Evolutionary conservation across 306 rosid genomes (phyloP).

Genomic region (Erythrophleum fordii): DNA sequence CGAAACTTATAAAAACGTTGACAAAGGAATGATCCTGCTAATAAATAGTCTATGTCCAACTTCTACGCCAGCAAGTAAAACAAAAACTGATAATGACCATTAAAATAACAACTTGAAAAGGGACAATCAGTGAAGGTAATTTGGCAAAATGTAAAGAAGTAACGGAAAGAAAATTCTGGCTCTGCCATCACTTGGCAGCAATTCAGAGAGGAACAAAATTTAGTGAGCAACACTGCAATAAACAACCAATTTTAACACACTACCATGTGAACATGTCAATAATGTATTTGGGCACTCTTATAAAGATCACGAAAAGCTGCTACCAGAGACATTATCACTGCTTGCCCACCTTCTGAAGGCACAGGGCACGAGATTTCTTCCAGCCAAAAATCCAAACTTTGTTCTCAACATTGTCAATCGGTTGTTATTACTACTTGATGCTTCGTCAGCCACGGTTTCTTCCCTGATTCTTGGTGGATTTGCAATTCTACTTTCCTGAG

Average conservation of each 20-base stretch:
- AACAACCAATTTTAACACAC: conserved; percentile 33
- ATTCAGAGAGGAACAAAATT: conserved; percentile 20
- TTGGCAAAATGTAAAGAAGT: conserved; percentile 5
- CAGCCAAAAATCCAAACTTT: conserved; percentile 56
- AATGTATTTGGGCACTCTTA: conserved; percentile 27
- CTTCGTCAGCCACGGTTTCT: conserved; percentile 35
- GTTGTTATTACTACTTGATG: conserved; percentile 47
- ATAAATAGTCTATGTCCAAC: background rate
- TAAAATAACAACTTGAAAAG: conserved; percentile 7
- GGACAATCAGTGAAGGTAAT: conserved; percentile 3
- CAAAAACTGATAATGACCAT: background rate
- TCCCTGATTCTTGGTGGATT: conserved; percentile 22
- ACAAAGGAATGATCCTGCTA: background rate
- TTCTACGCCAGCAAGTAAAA: background rate
- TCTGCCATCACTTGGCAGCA: background rate
- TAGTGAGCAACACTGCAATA: conserved; percentile 11
- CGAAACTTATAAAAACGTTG: background rate
- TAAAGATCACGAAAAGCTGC: conserved; percentile 37
- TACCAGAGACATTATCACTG: conserved; percentile 40
- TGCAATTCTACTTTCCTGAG: conserved; percentile 42
- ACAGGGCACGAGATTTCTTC: conserved; percentile 54
- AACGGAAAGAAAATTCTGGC: conserved; percentile 9
- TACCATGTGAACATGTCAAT: conserved; percentile 26
- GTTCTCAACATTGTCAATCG: conserved; percentile 53
- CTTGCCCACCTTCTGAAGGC: conserved; percentile 64